Base-by-base conservation (phyloP, 345 rosid genomes). In the Microthlaspi erraticum region DNA sequence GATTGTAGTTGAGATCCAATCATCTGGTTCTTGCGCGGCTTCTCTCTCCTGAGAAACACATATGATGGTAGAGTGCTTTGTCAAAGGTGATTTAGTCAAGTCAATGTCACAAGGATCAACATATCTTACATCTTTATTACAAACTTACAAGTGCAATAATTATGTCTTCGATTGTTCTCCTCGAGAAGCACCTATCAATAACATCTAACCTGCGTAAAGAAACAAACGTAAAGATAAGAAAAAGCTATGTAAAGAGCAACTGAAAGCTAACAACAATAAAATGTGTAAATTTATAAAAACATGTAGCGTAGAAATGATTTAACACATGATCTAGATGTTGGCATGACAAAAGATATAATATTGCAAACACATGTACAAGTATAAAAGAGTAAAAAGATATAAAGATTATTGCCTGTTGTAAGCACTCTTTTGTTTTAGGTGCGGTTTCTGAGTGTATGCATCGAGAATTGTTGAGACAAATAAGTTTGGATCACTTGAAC, bases 61-160 rank as follows among this genome's bases (percentile, higher is more conserved):
- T 38, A 32, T 44, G 8, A 52, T 18, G 48, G 52, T 29, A 38
- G 13, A 48, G 60, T 71, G 42, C 23, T 49, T 18, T n/a, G n/a
- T n/a, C n/a, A n/a, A 41, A 34, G 31, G 23, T 39, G 11, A n/a
- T n/a, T n/a, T n/a, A n/a, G n/a, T n/a, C n/a, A n/a, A n/a, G n/a
- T 38, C 20, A 70, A n/a, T 3, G 58, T 12, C 45, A 8, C 10
- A 49, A 10, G 8, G n/a, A n/a, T 26, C 23, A 10, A 10, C 6
- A 50, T 29, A 16, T 44, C 32, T n/a, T n/a, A n/a, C n/a, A n/a
- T n/a, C n/a, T n/a, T n/a, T n/a, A 37, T 31, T 37, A 50, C 31
- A 11, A 7, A 41, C 96, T 84, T 82, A 89, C 96, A 70, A 87
- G 88, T 51, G 97, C 83, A 74, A 75, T 78, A 74, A 92, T 68